Percentiles rank a stretch among this genome's conserved stretches.
Conservation (phyloP, 345 rosid genomes). For the Nasturtium officinale region DNA sequence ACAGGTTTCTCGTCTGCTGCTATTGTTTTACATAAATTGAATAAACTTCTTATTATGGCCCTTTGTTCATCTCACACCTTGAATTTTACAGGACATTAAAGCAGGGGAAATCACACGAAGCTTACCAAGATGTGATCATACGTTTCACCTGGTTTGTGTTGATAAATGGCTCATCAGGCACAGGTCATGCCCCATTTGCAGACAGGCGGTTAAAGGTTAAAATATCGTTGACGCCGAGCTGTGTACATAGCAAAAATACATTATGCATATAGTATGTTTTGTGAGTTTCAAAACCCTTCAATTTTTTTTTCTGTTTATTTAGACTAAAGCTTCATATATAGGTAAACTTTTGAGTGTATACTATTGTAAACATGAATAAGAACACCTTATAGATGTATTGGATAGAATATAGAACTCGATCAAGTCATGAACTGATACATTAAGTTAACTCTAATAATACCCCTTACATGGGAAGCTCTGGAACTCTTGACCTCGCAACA, state of each 20-base stretch:
- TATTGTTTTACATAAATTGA: background rate
- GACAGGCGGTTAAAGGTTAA: conserved; percentile 55
- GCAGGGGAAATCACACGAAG: conserved; percentile 67
- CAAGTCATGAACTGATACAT: conserved; percentile 16
- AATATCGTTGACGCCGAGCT: background rate
- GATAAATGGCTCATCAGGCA: conserved; percentile 79
- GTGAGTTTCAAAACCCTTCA: conserved; percentile 12
- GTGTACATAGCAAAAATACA: conserved; percentile 33
- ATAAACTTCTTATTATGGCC: conserved; percentile 3
- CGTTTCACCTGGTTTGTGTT: conserved; percentile 78
- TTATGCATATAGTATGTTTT: conserved; percentile 19
- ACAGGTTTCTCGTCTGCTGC: conserved; percentile 50
- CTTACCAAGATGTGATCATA: conserved; percentile 70
- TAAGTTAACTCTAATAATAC: conserved; percentile 3
- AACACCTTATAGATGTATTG: conserved; percentile 18
- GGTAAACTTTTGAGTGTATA: conserved; percentile 30
- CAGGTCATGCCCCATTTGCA: conserved; percentile 78
- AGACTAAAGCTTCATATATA: conserved; percentile 12
- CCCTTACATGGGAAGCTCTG: conserved; percentile 5
- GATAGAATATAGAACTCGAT: conserved; percentile 16
- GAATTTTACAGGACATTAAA: conserved; percentile 53
- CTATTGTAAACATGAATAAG: conserved; percentile 29
- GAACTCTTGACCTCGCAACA: conserved; percentile 31
- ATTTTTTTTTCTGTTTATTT: background rate
- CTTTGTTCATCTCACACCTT: conserved; percentile 17